Evolutionary conservation across 306 rosid species (phyloP).

Genomic region (Alnus glutinosa): DNA sequence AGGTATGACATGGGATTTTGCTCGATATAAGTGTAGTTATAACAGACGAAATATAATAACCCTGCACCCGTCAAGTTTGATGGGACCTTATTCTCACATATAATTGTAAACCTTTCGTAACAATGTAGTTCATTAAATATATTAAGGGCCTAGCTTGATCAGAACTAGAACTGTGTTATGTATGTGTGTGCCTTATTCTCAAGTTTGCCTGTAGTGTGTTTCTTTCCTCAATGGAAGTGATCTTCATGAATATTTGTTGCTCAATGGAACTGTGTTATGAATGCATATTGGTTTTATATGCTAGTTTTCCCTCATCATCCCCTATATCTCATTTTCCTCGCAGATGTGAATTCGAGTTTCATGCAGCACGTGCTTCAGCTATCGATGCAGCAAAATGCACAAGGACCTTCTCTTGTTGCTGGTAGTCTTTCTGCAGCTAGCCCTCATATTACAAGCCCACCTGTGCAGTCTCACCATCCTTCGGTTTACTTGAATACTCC

Average conservation of each 20-base stretch:
- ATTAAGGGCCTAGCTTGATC: neutral
- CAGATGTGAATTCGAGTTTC: constrained; percentile 46
- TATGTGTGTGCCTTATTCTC: neutral
- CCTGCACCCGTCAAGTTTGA: neutral
- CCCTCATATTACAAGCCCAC: constrained; percentile 30
- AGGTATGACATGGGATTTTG: neutral
- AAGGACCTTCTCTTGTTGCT: constrained; percentile 26
- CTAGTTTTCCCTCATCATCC: neutral
- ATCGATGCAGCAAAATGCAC: constrained; percentile 41
- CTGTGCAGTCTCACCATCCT: constrained; percentile 30
- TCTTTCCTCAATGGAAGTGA: neutral
- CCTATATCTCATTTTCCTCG: constrained; percentile 8
- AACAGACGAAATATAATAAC: neutral
- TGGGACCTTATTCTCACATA: neutral
- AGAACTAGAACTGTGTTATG: neutral
- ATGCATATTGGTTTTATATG: neutral
- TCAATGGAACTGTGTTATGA: too few species aligned
- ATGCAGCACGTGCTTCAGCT: constrained; percentile 37
- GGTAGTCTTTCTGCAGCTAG: constrained; percentile 28
- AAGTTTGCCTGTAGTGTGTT: neutral
- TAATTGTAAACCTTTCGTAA: neutral
- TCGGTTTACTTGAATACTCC: constrained; percentile 32
- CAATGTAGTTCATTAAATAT: neutral
- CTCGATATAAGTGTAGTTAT: neutral
- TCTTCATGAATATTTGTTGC: neutral